phyloP scores from a whole-genome alignment of 768 basidiomycete genomes.

The Steccherinum ochraceum region DNA sequence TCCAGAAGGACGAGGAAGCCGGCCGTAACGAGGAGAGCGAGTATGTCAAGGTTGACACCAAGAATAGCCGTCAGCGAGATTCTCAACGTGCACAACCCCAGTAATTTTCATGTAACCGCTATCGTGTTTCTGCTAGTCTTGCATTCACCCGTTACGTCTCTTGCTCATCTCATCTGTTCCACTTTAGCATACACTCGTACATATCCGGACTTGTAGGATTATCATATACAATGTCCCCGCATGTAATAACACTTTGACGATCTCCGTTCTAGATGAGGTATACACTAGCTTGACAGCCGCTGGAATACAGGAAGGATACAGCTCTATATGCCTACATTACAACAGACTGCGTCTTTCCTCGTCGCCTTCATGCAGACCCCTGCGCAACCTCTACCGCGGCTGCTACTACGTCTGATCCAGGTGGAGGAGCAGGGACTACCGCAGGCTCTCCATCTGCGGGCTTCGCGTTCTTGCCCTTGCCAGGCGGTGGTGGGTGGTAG shows the following conservation, averaged over 20 bases:
- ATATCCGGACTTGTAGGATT: no score
- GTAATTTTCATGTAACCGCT: no score
- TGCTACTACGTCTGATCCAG: not conserved
- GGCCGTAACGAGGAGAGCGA: conserved; percentile 55
- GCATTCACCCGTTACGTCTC: no score
- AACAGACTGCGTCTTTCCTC: not conserved
- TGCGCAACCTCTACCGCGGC: not conserved
- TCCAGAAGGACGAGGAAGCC: conserved; percentile 54
- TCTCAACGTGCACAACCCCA: conserved; percentile 7
- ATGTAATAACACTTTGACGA: no score
- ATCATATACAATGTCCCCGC: no score
- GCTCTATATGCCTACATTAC: not conserved
- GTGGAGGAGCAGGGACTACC: conserved; percentile 3
- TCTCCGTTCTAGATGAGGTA: no score
- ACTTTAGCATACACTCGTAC: no score
- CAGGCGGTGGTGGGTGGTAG: conserved; percentile 79
- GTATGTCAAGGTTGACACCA: conserved; percentile 79
- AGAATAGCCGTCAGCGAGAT: conserved; percentile 47
- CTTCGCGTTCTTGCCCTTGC: conserved; percentile 58
- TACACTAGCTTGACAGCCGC: no score
- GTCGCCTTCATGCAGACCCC: not conserved
- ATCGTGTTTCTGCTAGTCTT: no score
- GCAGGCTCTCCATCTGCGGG: conserved; percentile 14
- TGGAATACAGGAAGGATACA: not conserved
- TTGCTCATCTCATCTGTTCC: no score